Conservation (phyloP, 106 monocot genomes). For the Dendrobium catenatum region DNA sequence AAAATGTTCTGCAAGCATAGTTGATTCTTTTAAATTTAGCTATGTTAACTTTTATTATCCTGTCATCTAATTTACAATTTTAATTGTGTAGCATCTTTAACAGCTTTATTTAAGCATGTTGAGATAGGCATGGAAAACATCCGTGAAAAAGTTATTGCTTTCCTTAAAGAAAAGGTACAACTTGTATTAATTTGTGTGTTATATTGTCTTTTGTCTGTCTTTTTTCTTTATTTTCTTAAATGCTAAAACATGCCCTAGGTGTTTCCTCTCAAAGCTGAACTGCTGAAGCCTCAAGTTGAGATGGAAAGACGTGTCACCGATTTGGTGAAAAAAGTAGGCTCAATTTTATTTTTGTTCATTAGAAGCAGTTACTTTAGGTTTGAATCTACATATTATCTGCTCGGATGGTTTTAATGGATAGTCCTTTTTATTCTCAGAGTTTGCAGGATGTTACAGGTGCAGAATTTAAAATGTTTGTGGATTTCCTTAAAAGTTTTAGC, state of each 20-base stretch:
- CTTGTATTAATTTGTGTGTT: not conserved
- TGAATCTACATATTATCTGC: slow-evolving; percentile 3
- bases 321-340: slow-evolving; percentile 83
- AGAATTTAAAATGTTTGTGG: slow-evolving; percentile 97
- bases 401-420: not conserved
- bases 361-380: not conserved
- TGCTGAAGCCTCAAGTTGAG: slow-evolving; percentile 87
- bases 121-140: slow-evolving; percentile 70
- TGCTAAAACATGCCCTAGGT: slow-evolving; percentile 37
- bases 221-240: slow-evolving; percentile 2
- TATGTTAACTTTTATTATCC: not conserved
- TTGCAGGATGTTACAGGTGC: slow-evolving; percentile 95
- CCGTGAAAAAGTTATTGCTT: slow-evolving; percentile 89
- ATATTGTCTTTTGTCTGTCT: not conserved
- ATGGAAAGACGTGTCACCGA: slow-evolving; percentile 96
- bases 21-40: not conserved
- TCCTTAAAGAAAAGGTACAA: slow-evolving; percentile 89
- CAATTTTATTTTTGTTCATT: not conserved
- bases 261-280: slow-evolving; percentile 90
- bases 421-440: slow-evolving; percentile 43
- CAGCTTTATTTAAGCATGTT: slow-evolving; percentile 88
- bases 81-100: slow-evolving; percentile 58
- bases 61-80: slow-evolving; percentile 7
- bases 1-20: not conserved
- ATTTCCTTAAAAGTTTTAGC: slow-evolving; percentile 85